Evolutionary conservation across 2,329 filamentous ascomycete genomes (phyloP).

Genomic region (Fusarium longipes): DNA sequence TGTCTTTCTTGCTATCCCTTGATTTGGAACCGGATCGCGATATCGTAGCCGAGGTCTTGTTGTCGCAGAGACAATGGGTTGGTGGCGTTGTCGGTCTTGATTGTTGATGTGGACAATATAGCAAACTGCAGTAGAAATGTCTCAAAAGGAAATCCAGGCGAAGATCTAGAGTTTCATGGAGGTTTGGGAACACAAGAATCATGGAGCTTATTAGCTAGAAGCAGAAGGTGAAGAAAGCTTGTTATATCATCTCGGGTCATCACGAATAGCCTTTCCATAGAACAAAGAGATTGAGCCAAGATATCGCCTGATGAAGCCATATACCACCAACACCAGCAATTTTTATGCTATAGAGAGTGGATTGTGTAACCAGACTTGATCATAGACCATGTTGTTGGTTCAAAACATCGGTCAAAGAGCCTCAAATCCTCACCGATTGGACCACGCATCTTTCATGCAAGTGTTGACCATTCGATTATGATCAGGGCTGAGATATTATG

Average conservation of each 20-base stretch:
- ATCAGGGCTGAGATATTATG: neutral
- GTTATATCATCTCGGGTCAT: neutral
- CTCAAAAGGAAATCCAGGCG: neutral
- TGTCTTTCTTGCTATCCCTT: neutral
- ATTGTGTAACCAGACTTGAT: neutral
- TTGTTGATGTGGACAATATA: neutral
- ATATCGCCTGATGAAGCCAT: no score
- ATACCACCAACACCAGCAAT: no score
- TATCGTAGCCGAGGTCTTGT: neutral
- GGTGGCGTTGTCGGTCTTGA: conserved; percentile 14
- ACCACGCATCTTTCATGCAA: neutral
- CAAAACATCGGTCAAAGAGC: neutral
- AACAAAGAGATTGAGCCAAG: neutral
- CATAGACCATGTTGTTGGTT: neutral
- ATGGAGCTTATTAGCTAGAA: neutral
- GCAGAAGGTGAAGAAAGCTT: neutral
- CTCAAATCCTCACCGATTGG: neutral
- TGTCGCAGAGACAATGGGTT: neutral
- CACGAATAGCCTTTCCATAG: neutral
- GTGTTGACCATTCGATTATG: neutral
- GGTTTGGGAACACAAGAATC: neutral
- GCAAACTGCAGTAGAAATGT: neutral
- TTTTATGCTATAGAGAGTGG: neutral
- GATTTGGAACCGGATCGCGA: no score
- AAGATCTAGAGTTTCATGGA: neutral